phyloP scores from a whole-genome alignment of 805 yeast genomes.

The Brettanomyces naardenensis region DNA sequence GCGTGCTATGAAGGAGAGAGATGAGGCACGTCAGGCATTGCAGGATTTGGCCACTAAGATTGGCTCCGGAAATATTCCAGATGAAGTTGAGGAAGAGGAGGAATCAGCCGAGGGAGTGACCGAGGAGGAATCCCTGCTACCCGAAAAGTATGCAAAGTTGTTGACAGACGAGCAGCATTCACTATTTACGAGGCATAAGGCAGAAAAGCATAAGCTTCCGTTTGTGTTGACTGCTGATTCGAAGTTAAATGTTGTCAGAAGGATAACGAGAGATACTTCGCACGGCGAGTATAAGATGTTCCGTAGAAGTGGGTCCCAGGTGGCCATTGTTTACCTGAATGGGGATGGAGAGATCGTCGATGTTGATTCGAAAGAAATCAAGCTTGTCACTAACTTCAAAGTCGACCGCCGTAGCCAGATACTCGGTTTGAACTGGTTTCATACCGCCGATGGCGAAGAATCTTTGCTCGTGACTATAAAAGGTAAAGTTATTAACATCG shows the following conservation, averaged over 20 bases:
- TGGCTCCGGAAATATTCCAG: slow-evolving; percentile 17
- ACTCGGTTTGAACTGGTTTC: background rate
- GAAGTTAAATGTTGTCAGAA: background rate
- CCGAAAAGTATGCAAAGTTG: background rate
- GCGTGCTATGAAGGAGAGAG: slow-evolving; percentile 63
- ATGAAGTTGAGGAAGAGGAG: slow-evolving; percentile 6
- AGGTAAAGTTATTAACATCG: background rate
- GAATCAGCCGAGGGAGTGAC: slow-evolving; percentile 8
- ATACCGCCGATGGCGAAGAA: background rate
- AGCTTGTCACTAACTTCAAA: background rate
- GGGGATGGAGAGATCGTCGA: background rate
- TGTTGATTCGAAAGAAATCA: background rate
- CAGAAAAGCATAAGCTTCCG: slow-evolving; percentile 6
- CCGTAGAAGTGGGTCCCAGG: background rate
- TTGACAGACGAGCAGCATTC: slow-evolving; percentile 2
- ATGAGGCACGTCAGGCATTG: slow-evolving; percentile 62
- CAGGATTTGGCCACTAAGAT: slow-evolving; percentile 42
- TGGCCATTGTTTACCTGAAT: background rate
- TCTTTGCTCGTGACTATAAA: background rate
- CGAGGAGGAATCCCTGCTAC: background rate
- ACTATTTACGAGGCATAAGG: slow-evolving; percentile 6
- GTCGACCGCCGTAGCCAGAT: background rate
- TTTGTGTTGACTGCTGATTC: background rate
- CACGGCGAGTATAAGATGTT: background rate
- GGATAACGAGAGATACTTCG: background rate